Base-by-base conservation (phyloP, 768 basidiomycete genomes). In the Termitomyces sp. region DNA sequence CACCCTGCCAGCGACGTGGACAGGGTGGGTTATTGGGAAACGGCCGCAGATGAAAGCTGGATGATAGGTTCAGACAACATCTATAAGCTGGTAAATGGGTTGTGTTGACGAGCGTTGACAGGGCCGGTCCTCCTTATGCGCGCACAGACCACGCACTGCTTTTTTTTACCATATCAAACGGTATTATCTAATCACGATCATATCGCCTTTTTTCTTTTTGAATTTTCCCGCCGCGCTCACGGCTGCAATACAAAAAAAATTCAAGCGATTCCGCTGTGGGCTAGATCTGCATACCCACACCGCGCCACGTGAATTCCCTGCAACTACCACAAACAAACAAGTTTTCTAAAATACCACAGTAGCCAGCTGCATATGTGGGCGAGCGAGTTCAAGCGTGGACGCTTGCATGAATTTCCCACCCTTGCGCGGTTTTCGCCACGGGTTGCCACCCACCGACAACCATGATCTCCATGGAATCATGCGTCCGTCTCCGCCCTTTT, bases 61-160 rank as follows among this genome's bases (percentile, higher is more conserved):
- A 64, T 59, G 69, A 72, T 65, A 76, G 72, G 74, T 78, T 79
- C 77, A 77, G 78, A 76, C 77, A 77, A 76, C 79, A 80, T 79
- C 68, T 74, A 70, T 71, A 66, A 69, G 69, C 64, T 65, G 55
- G 65, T 66, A 65, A 61, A 67, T 65, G 74, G 71, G 76, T 70
- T 65, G 66, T 83, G 81, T 82, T 82, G 80, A 79, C 79, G 67
- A 73, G 60, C 69, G 81, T 83, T 83, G 81, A 81, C 81, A 80
- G 76, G 73, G 67, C 74, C 78, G 75, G 71, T 65, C 68, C 69
- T 70, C 74, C 72, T 75, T 64, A 49, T 63, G 53, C 11, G 68
- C 70, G 79, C 79, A 80, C 79, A 69, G 78, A 74, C 79, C 76
- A 70, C 6, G 59, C 66, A 69, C 68, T 61, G 66, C 64, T 57